Evolutionary conservation across 2,329 filamentous ascomycete species (phyloP), one percentile per base, ranked within the genome.

Genomic region (Nigrospora sphaerica): DNA sequence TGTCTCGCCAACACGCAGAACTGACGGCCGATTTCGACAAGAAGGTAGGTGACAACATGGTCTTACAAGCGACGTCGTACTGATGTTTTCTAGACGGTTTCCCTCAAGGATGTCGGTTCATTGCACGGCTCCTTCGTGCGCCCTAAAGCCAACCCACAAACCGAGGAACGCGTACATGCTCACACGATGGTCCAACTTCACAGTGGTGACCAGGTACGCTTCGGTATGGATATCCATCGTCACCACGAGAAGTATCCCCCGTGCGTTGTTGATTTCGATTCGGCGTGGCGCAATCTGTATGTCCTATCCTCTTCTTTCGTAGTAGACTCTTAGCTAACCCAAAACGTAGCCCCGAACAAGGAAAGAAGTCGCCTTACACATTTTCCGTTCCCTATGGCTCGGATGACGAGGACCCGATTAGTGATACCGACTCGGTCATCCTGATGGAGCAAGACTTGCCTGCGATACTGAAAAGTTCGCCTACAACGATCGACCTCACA

Each of bases 1-100:
- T 89, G 71, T 88, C 84, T 19, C 73, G 85, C 39, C 61, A 78
- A 12, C 85, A 89, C 63, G 86, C 85, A 14, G 64, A 75, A 38
- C 57, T 84, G 5, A 53, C 57, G 14, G 67, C 74, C 5, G 65
- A 75, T 42, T 54, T 69, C 11, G 60, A 70, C 2, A 55, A 61
- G 7, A 68, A 73, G 61, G 78, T 78, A 63, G 48, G 65, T 41
- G 48, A n/a, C 16, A 43, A 9, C 33, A 17, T 14, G 16, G 18
- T 16, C 3, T 45, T 9, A 13, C 34, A 36, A n/a, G 34, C 10
- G 2, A 17, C 14, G 12, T 37, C 17, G 5, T 44, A 32, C 35
- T 37, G 18, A 13, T 63, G 39, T 64, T 37, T 4, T 37, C 14
- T 38, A 80, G 76, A 59, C 57, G 19, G 56, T 80, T 0, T 64